Evolutionary conservation across 306 rosid genomes (phyloP).

Genomic region (Rubus idaeus): DNA sequence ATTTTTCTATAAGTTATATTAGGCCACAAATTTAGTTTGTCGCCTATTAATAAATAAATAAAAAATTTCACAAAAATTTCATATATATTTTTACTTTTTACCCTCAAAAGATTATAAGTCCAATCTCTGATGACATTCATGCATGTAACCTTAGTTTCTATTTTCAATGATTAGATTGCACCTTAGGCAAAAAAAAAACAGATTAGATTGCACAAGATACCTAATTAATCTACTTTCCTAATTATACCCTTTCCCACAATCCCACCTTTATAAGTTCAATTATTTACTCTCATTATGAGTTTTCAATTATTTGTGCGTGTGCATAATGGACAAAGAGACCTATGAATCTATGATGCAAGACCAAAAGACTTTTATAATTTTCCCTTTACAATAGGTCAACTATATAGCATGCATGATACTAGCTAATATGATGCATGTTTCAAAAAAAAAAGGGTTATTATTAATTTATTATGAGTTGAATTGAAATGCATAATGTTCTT

Average conservation of each 20-base stretch:
- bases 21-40: no score
- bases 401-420: neutral
- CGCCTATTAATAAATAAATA: no score
- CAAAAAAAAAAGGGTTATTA: neutral
- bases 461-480: constrained; percentile 2
- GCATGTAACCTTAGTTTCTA: neutral
- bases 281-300: neutral
- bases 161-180: neutral
- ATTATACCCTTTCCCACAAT: neutral
- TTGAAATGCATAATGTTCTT: constrained; percentile 8
- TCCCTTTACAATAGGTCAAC: neutral
- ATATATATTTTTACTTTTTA: neutral
- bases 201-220: neutral
- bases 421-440: constrained; percentile 3
- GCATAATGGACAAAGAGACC: neutral
- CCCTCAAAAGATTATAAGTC: neutral
- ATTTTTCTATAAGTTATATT: no score
- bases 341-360: neutral
- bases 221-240: neutral
- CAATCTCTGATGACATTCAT: neutral
- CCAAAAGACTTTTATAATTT: neutral
- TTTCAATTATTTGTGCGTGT: neutral
- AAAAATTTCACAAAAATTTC: no score
- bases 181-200: no score
- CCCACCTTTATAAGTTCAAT: no score